Base-by-base conservation (phyloP, 1,284 basidiomycete species). In the Lignosus rhinocerotis region DNA sequence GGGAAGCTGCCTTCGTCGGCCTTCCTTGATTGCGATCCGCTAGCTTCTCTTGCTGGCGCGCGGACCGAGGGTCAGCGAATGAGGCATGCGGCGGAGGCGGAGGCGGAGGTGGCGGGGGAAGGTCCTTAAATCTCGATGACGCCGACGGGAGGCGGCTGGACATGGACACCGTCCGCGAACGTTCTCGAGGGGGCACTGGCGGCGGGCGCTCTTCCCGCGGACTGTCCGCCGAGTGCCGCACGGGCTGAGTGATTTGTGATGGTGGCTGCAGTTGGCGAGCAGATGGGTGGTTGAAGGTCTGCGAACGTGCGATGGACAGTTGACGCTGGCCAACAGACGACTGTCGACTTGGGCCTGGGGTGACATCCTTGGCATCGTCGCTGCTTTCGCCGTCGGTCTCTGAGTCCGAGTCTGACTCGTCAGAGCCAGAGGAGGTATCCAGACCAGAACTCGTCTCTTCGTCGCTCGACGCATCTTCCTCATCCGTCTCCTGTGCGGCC, bases 401-500 rank as follows among this genome's bases (percentile, higher is more conserved):
- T 6, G n/a, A 19, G 41, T 66, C 70, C 16, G 77, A 73, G 56
- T 77, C 77, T 47, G 73, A 75, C 46, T 81, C 79, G 52, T 55
- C 56, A 10, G 48, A 56, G 69, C 76, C 42, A 69, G 76, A 51
- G 58, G 42, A 63, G 17, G 60, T 55, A 21, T 51, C 61, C 33
- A 54, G 59, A 19, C 57, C 54, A 1, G 58, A 69, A 38, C 61
- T 62, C 10, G 64, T 64, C 39, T 70, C 64, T 9, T 72, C 70
- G 25, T 68, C 69, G 36, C 69, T 70, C 25, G 65, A 68, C 16
- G 66, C 68, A 19, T 74, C 73, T 4, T 75, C 74, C 1, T 80
- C 78, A 55, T 91, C 88, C n/a, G 85, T 85, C 48, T 85, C 88
- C 71, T 92, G 89, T 10, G 88, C 92, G 6, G 85, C 90, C 51